Conservation (phyloP, 2,329 filamentous ascomycete species). For the Aquanectria penicillioides region DNA sequence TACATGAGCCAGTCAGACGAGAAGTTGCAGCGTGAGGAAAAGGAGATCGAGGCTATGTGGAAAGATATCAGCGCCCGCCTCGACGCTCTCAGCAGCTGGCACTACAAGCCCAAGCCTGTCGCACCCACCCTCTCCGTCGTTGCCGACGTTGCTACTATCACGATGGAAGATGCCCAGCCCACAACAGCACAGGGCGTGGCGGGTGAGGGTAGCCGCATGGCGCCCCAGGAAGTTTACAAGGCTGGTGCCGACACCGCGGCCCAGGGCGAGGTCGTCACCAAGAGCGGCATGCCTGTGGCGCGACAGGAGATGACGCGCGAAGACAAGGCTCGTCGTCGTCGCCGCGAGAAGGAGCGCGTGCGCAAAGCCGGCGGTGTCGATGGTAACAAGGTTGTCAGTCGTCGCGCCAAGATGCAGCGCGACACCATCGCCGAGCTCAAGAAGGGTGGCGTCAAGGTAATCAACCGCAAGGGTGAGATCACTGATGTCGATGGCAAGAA, state of each 20-base stretch:
- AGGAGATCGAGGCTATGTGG: slow-evolving; percentile 86
- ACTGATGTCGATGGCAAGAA: slow-evolving; percentile 86
- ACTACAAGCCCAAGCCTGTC: slow-evolving; percentile 91
- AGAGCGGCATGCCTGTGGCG: slow-evolving; percentile 80
- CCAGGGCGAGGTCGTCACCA: slow-evolving; percentile 78
- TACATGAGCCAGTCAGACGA: slow-evolving; percentile 86
- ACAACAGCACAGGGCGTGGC: slow-evolving; percentile 79
- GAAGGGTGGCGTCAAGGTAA: slow-evolving; percentile 90
- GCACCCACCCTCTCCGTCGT: slow-evolving; percentile 87
- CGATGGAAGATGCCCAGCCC: slow-evolving; percentile 95
- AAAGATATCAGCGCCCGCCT: slow-evolving; percentile 81
- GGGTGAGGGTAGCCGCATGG: slow-evolving; percentile 78
- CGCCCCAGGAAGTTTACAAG: slow-evolving; percentile 93
- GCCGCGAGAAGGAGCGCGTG: slow-evolving; percentile 87
- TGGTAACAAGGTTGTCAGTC: slow-evolving; percentile 61
- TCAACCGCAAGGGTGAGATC: slow-evolving; percentile 88
- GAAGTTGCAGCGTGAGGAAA: slow-evolving; percentile 83
- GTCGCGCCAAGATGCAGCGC: slow-evolving; percentile 62
- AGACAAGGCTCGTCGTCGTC: slow-evolving; percentile 79
- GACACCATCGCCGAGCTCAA: slow-evolving; percentile 74
- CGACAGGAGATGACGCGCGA: slow-evolving; percentile 89
- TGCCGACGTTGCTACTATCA: slow-evolving; percentile 88
- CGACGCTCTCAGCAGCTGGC: slow-evolving; percentile 90
- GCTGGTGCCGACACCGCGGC: slow-evolving; percentile 71
- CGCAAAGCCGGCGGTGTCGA: slow-evolving; percentile 69